Base-by-base conservation (phyloP, 257 asterid species). In the Hygrophila difformis region DNA sequence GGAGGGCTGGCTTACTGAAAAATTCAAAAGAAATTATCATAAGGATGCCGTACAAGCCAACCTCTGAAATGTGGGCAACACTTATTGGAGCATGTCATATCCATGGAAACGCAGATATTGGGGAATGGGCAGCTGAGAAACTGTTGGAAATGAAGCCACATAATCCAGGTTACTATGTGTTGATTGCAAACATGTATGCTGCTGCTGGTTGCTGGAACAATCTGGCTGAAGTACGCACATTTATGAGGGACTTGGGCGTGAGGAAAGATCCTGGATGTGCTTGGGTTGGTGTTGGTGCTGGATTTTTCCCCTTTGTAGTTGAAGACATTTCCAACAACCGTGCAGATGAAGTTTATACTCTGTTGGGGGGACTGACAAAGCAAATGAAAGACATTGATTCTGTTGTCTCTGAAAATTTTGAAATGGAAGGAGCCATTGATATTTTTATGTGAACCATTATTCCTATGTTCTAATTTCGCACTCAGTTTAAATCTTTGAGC, bases 41-140 rank as follows among this genome's bases (percentile, higher is more conserved):
- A 31, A 60, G 12, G 23, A 84, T 79, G 95, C 85, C 94, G 44
- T 81, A 44, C 49, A 29, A 69, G 53, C 87, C 94, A 21, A 78
- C 89, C 5, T 13, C 82, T 1, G 83, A 75, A 45, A 77, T 84
- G 70, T 88, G 95, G 97, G 95, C 97, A 5, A 77, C 93, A 1
- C 82, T 88, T 14, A 42, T 88, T 39, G 94, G 93, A 43, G 94
- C 95, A n/a, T 88, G 97, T 59, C 54, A 63, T 54, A 64, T 73
- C 51, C 95, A 84, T 49, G 77, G 81, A 44, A 63, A 88, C 31
- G 73, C 57, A 7, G 84, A 75, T 28, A 65, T 88, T 29, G 94
- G 95, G 34, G 85, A 74, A 63, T 85, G 94, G 94, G 97, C 94
- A 18, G 97, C 97, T 17, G 87, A 68, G 57, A 77, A 77, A 20